These are phyloP conservation scores for Emericellopsis terricola DNA, from an alignment of 495 filamentous ascomycete genomes.

Conservation along the genomic window DNA sequence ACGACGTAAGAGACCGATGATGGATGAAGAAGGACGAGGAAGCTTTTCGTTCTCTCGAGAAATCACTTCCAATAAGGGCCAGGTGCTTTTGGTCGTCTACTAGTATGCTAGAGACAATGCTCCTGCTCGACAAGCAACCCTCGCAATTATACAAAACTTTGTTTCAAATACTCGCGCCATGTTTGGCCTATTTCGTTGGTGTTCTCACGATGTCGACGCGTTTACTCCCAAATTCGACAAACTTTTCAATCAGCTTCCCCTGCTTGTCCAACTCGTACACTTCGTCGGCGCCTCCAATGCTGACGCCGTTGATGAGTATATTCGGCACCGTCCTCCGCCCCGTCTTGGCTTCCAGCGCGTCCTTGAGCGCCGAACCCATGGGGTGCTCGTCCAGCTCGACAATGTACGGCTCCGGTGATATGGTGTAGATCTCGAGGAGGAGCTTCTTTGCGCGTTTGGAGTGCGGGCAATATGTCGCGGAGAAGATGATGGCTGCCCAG, in stretches of 20 bases:
- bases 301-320: constrained; percentile 68
- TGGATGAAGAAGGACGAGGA: too few relatives aligned
- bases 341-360: constrained; percentile 47
- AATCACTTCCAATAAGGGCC: too few relatives aligned
- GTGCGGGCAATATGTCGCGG: constrained; percentile 79
- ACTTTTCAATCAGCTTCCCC: constrained; percentile 50
- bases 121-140: too few relatives aligned
- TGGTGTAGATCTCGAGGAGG: constrained; percentile 63
- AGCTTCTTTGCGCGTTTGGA: constrained; percentile 70
- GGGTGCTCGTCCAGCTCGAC: constrained; percentile 80
- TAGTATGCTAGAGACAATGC: too few relatives aligned
- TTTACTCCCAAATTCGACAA: constrained; percentile 41
- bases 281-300: constrained; percentile 84
- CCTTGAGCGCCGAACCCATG: constrained; percentile 54
- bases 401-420: constrained; percentile 66
- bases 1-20: too few relatives aligned
- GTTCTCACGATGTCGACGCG: not conserved
- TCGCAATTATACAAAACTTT: too few relatives aligned
- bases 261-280: constrained; percentile 51
- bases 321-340: constrained; percentile 82
- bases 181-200: too few relatives aligned
- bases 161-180: too few relatives aligned
- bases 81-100: too few relatives aligned
- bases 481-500: constrained; percentile 76
- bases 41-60: too few relatives aligned